phyloP scores from a whole-genome alignment of 2,329 filamentous ascomycete species.

The Claviceps citrina region DNA sequence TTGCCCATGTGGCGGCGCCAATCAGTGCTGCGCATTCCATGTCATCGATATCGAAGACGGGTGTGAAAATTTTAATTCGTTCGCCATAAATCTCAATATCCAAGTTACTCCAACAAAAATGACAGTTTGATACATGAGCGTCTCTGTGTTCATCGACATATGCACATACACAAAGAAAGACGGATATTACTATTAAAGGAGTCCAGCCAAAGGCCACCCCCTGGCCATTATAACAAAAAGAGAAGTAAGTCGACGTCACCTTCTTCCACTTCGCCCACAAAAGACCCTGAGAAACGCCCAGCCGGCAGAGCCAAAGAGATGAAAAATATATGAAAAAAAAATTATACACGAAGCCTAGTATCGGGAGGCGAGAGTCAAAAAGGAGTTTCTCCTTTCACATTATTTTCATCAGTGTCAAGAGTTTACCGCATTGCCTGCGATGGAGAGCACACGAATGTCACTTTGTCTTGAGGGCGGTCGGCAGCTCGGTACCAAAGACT shows the following conservation, averaged over 20 bases:
- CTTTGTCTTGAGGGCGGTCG: constrained; percentile 19
- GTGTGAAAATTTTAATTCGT: no score
- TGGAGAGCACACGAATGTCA: constrained; percentile 9
- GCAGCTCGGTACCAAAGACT: constrained; percentile 77
- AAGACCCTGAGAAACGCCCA: constrained; percentile 5
- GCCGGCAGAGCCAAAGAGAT: constrained; percentile 3
- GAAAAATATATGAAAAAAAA: constrained; percentile 8
- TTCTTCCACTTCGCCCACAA: background rate
- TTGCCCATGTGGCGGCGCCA: no score
- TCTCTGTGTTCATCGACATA: constrained; percentile 2
- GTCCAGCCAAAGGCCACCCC: background rate
- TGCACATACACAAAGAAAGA: background rate
- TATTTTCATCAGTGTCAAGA: background rate
- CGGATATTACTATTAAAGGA: background rate
- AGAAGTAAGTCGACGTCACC: constrained; percentile 1
- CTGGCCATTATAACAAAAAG: background rate
- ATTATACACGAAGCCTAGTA: background rate
- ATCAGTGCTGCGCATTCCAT: no score
- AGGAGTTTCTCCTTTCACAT: background rate
- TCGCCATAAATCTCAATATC: no score
- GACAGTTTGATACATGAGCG: background rate
- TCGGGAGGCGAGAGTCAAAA: background rate
- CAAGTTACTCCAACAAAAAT: no score
- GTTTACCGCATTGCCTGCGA: background rate
- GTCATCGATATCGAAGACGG: no score